Base-by-base conservation (phyloP, 2,329 filamentous ascomycete species). In the Penicillium expansum region DNA sequence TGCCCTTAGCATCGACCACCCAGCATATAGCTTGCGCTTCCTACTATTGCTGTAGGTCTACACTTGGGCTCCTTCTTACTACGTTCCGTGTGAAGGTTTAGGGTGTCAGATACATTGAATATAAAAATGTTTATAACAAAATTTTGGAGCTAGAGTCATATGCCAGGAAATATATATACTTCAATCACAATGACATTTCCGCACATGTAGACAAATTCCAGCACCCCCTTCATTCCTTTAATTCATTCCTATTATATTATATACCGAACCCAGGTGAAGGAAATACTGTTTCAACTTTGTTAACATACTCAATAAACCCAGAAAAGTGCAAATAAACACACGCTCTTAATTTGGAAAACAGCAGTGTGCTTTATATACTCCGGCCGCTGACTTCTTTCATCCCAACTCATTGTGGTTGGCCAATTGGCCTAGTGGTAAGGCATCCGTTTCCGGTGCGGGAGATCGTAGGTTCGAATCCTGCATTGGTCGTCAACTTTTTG, bases 401-500 rank as follows among this genome's bases (percentile, higher is more conserved):
- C 22, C 22, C 41, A 44, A 52, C 49, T 51, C 45, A 22, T 18
- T 10, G 27, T 52, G 33, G 48, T 56, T 52, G 65, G 65, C 65
- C 65, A 61, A 56, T 63, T 67, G 65, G 65, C 65, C 65, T 67
- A 67, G 62, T 67, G 63, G 65, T 66, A 67, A 65, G 65, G 65
- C 65, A 61, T 61, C 61, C 59, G 65, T 67, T 67, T 67, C 65
- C 65, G 65, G 62, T 67, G 63, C 65, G 59, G 61, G 59, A 65
- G 65, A 66, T 66, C 60, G 65, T 60, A 67, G 65, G 64, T 67
- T 67, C 65, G 63, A 67, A 60, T 65, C 65, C 65, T 67, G 65
- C 65, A 63, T 67, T 61, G 63, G 65, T 67, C 64, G 64, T 42
- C 52, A 47, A 13, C 16, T 27, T 45, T 53, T 52, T 47, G 20